Base-by-base conservation (phyloP, 371 early-diverging fungal genomes). In the Rhizopus microsporus region DNA sequence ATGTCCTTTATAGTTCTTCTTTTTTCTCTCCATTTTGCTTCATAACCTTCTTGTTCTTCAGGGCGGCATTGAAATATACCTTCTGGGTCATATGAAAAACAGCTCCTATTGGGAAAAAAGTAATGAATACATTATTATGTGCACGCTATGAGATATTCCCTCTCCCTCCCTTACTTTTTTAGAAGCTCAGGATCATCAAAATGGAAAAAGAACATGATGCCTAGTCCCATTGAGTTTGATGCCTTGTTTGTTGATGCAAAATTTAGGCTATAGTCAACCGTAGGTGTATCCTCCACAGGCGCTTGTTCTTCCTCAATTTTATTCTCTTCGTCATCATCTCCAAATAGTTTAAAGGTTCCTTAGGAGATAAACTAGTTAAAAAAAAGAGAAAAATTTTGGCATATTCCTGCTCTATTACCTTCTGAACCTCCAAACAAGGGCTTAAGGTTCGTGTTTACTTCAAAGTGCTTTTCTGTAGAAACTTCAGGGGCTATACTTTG, bases 311-410 rank as follows among this genome's bases (percentile, higher is more conserved):
- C 62, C 23, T 61, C 56, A 16, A 45, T 52, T 31, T 67, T 51
- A 4, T 53, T 57, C 6, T 53, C 56, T 6, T 59, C 67, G 0
- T 58, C 56, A 3, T 67, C 62, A 16, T 70, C 75, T 35, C 83
- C 85, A 70, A 85, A 85, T 31, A 85, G 38, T 37, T 75, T 82
- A 52, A 85, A 85, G 5, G 76, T 66, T 23, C 62, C 69, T 46
- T 5, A 23, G 23, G 23, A 23, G 23, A 23, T 23, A 23, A 23
- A 23, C 23, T 67, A 49, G 35, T 31, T 10, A 31, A 39, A 33
- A 33, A 33, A 15, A 3, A 15, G 12, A 54, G 10, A 16, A 32
- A 42, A 33, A 37, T 12, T 30, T 47, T 30, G 13, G n/a, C 30
- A 7, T n/a, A 16, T 30, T 38, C 17, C 37, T 12, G 7, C 6